Evolutionary conservation across 2,329 filamentous ascomycete species (phyloP), one percentile per base, ranked within the genome.

Genomic region (Phialophora macrospora): DNA sequence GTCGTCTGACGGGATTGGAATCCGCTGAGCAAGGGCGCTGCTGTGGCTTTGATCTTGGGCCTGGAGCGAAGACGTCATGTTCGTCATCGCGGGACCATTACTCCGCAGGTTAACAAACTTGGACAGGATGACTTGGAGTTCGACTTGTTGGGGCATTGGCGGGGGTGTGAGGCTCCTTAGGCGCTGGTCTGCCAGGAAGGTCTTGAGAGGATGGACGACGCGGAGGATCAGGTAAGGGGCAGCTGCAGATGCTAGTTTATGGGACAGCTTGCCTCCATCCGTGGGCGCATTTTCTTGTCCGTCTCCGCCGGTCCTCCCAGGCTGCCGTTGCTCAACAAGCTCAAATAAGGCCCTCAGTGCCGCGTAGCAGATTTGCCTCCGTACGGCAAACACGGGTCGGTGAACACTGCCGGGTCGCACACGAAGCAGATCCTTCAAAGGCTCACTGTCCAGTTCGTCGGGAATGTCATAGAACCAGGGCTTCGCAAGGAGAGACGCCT

Each of bases 131-230:
- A 91, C 90, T 4, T 90, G 75, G 11, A 99, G 80, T 75, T 97
- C 95, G 68, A 86, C 88, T 51, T 91, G 85, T 74, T 97, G 91
- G 8, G 87, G 89, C 4, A 92, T 82, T 0, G 94, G 94, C 75
- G 95, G 91, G 4, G 95, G 95, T 88, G 96, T 95, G 57, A 88
- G 85, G 0, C 95, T 93, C 14, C 95, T 85, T 22, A 99, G 81
- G 0, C 94, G 93, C 74, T 97, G 94, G 76, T 99, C 95, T 3
- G 93, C 91, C 54, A 96, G 88, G 75, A 96, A 98, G 0, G 89
- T 84, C 63, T 92, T 88, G n/a, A 98, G 79, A 0, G 91, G 88
- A 17, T 97, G 81, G 0, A 91, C 92, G 12, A 90, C 88, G 2
- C 95, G 88, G 1, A 97, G 81, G 52, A 98, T 89, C 2, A 98